Evolutionary conservation across 1,139 yeast species (phyloP).

Genomic region (Sugiyamaella paludigena): DNA sequence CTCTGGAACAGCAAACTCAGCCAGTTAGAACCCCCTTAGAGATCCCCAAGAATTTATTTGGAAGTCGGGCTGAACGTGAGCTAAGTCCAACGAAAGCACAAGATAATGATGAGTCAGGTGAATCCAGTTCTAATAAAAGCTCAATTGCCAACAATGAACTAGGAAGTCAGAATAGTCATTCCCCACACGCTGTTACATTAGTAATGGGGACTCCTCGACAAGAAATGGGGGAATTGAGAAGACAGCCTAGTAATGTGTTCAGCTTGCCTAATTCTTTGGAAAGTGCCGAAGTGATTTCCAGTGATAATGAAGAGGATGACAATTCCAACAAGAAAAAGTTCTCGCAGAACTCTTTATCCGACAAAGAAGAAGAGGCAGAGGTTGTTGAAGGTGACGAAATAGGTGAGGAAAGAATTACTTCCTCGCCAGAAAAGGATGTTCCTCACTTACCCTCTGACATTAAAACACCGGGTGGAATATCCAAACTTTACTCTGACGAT

Average conservation of each 20-base stretch:
- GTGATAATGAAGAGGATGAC: conserved; percentile 19
- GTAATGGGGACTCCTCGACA: conserved; percentile 20
- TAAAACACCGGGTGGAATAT: not conserved
- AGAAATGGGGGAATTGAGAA: conserved; percentile 7
- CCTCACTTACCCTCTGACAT: no score
- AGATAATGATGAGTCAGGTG: not conserved
- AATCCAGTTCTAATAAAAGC: not conserved
- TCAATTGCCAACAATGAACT: not conserved
- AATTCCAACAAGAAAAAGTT: not conserved
- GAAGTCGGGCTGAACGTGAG: not conserved
- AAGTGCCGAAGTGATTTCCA: conserved; percentile 19
- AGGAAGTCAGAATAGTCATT: not conserved
- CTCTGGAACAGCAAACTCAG: conserved; percentile 1
- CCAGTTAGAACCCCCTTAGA: conserved; percentile 2
- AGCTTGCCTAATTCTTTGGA: conserved; percentile 1
- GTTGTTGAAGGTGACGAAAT: not conserved
- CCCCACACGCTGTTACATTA: conserved; percentile 13
- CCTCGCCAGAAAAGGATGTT: conserved; percentile 7
- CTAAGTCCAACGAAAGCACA: not conserved
- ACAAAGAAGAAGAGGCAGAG: not conserved
- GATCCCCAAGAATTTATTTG: conserved; percentile 2
- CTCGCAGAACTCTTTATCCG: not conserved
- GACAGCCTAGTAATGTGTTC: not conserved
- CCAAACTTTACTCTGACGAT: not conserved
- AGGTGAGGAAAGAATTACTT: conserved; percentile 1